Evolutionary conservation across 345 rosid genomes (phyloP), one percentile per base, ranked within the genome.

Genomic region (Turnera subulata): DNA sequence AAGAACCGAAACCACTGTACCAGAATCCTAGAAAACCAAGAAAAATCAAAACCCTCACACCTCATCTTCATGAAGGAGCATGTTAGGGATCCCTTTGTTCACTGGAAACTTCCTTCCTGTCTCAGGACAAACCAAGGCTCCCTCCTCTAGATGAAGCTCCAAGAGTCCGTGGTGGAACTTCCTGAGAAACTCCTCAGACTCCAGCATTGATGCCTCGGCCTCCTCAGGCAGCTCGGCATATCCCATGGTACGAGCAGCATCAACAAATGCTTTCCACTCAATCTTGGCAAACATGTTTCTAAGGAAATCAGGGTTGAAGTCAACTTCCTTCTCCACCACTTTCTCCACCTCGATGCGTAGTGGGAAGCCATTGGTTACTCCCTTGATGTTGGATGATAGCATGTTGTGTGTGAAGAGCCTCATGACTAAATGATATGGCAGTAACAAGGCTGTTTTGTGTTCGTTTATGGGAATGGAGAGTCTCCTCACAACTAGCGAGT

Each of bases 61-160:
- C 83, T 93, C 96, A 53, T 93, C 97, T 60, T 89, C 95, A n/a
- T 80, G 97, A 13, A 93, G 97, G 70, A 89, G 89, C 97, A 93
- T 87, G 66, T 87, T 89, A 9, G 97, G 99, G 44, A 93, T 87
- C 7, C 96, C 97, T 55, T 85, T 89, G 32, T 39, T 85, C 4
- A 83, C 90, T 0, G 91, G 88, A 43, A 85, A 85, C 66, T 73
- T 83, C 17, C 93, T 61, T 5, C 83, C 96, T 3, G 96, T 85
- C 77, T 87, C 83, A 1, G 96, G 97, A 53, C 97, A 93, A 64
- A 90, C 79, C 53, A 93, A 82, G 14, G 92, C 80, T n/a, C 99
- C 90, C 56, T 93, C 95, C 63, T 90, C 95, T 0, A 89, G 86
- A 57, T 87, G 87, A 6, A 93, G 78, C 82, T 93, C 97, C 48